Percentiles rank a stretch among this genome's conserved stretches.
phyloP scores from a whole-genome alignment of 2,329 filamentous ascomycete species.

The Ciborinia camelliae region DNA sequence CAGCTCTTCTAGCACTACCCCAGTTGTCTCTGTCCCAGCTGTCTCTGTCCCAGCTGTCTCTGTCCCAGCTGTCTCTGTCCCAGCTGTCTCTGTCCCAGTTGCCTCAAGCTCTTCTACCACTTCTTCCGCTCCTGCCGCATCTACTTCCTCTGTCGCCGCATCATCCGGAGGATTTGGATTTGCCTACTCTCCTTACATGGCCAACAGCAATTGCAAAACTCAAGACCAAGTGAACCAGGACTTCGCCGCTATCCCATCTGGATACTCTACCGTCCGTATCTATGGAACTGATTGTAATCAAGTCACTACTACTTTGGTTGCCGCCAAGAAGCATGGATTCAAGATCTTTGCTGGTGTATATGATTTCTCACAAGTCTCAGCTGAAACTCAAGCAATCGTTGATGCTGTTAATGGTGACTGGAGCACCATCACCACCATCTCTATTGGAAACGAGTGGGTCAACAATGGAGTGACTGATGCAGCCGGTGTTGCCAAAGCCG shows the following conservation, averaged over 20 bases:
- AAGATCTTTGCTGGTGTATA: conserved; percentile 75
- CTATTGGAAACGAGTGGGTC: conserved; percentile 78
- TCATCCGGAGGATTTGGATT: conserved; percentile 44
- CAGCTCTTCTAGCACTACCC: neutral
- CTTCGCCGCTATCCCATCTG: conserved; percentile 50
- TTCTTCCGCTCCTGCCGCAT: conserved; percentile 19
- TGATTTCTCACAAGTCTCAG: conserved; percentile 46
- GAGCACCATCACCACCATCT: conserved; percentile 65
- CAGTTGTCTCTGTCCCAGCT: too few species aligned
- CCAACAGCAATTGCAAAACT: conserved; percentile 62
- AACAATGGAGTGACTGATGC: conserved; percentile 57
- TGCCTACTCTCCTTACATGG: conserved; percentile 56
- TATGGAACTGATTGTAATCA: conserved; percentile 82
- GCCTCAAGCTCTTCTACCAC: conserved; percentile 23
- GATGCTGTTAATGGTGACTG: conserved; percentile 60
- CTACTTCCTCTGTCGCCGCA: conserved; percentile 14
- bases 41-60: too few species aligned
- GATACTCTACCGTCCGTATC: conserved; percentile 65
- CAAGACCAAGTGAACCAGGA: conserved; percentile 61
- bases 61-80: too few species aligned
- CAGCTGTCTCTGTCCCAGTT: neutral
- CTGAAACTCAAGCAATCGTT: conserved; percentile 57
- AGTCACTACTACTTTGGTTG: conserved; percentile 60
- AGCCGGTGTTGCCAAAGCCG: conserved; percentile 52
- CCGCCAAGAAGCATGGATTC: conserved; percentile 61